phyloP scores from a whole-genome alignment of 2,329 filamentous ascomycete species.

The Sporothrix luriei region DNA sequence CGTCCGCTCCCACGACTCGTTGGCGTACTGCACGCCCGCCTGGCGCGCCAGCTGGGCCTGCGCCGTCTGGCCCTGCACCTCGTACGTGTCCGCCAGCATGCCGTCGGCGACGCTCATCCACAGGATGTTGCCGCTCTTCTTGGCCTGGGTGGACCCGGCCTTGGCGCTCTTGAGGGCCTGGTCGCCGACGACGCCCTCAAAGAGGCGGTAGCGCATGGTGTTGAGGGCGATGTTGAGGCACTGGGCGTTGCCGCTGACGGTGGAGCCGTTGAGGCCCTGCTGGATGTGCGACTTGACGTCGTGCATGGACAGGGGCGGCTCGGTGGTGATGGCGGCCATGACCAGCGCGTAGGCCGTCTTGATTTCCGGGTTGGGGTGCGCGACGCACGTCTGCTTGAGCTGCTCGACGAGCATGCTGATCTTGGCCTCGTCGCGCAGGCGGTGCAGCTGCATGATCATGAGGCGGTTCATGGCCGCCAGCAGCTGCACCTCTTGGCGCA shows the following conservation, averaged over 20 bases:
- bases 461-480: conserved; percentile 69
- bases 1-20: conserved; percentile 46
- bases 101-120: conserved; percentile 82
- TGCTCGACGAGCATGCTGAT: conserved; percentile 65
- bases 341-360: conserved; percentile 76
- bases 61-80: conserved; percentile 62
- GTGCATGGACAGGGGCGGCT: conserved; percentile 67
- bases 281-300: conserved; percentile 79
- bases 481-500: conserved; percentile 64
- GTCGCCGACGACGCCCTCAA: conserved; percentile 77
- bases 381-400: conserved; percentile 67
- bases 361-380: conserved; percentile 74
- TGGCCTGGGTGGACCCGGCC: conserved; percentile 68
- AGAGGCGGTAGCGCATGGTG: conserved; percentile 82
- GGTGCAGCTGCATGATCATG: conserved; percentile 69
- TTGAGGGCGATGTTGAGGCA: conserved; percentile 81
- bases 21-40: conserved; percentile 49
- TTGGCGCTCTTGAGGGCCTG: conserved; percentile 76
- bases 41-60: conserved; percentile 49
- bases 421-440: conserved; percentile 59
- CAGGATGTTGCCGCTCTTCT: conserved; percentile 68
- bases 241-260: conserved; percentile 71
- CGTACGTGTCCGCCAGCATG: conserved; percentile 74
- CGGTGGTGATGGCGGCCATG: conserved; percentile 65
- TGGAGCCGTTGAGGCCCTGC: conserved; percentile 69